Conservation (phyloP, 805 yeast species). For the Candida insectorum region DNA sequence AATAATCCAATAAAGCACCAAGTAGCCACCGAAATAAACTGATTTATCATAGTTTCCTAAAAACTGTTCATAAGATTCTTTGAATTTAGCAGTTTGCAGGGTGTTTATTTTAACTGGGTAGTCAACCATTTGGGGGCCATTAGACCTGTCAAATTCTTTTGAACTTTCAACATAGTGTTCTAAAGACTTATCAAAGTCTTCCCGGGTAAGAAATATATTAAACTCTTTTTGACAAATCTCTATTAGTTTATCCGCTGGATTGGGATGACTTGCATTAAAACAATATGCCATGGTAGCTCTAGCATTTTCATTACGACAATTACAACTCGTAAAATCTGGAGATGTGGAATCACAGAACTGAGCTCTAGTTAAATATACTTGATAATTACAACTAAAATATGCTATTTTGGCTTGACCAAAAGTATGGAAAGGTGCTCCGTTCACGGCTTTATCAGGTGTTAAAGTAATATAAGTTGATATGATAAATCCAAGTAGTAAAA, state of each 20-base stretch:
- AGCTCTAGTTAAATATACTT: constrained; percentile 15
- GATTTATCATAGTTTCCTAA: constrained; percentile 43
- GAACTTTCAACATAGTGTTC: constrained; percentile 15
- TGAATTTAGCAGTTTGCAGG: constrained; percentile 15
- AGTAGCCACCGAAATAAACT: constrained; percentile 37
- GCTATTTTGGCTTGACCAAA: constrained; percentile 29
- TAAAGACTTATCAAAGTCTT: constrained; percentile 19
- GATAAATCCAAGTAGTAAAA: constrained; percentile 12
- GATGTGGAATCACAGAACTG: constrained; percentile 19
- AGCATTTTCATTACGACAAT: constrained; percentile 28
- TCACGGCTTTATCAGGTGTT: constrained; percentile 32
- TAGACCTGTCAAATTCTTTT: constrained; percentile 10
- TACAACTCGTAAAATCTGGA: constrained; percentile 14
- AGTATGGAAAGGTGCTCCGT: constrained; percentile 31
- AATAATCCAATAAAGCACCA: constrained; percentile 29
- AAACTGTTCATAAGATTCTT: constrained; percentile 31
- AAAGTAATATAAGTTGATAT: constrained; percentile 25
- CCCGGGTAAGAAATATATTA: constrained; percentile 18
- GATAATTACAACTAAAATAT: constrained; percentile 26
- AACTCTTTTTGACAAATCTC: constrained; percentile 20
- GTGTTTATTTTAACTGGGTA: constrained; percentile 27
- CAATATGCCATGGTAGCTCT: constrained; percentile 38
- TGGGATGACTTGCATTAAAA: constrained; percentile 21
- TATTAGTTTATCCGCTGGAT: constrained; percentile 21
- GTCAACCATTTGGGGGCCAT: constrained; percentile 10